Conservation (phyloP, 2,329 filamentous ascomycete species). For the Intubia oerlemansii region DNA sequence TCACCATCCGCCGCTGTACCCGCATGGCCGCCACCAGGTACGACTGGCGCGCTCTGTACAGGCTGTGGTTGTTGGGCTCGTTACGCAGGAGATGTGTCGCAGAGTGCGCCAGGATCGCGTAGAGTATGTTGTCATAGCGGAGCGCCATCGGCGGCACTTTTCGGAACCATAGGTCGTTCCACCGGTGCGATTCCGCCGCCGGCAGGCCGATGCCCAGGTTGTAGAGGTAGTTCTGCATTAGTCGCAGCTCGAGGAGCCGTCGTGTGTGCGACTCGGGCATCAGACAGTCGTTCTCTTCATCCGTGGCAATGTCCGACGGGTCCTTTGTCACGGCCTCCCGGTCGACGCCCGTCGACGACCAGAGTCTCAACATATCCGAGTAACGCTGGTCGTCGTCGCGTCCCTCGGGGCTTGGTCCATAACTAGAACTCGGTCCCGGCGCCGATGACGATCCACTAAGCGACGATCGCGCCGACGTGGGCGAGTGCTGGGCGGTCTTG, state of each 20-base stretch:
- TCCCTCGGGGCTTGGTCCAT: constrained; percentile 1
- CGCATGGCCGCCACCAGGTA: constrained; percentile 11
- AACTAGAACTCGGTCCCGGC: too few species aligned
- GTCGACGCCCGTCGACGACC: too few species aligned
- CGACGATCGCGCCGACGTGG: too few species aligned
- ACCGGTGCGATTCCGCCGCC: constrained; percentile 6
- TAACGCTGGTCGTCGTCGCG: constrained; percentile 2
- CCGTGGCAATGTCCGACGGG: neutral
- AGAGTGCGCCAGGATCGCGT: constrained; percentile 9
- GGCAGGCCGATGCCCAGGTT: constrained; percentile 7
- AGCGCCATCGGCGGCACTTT: constrained; percentile 9
- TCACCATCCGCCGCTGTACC: constrained; percentile 10
- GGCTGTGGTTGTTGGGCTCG: constrained; percentile 6
- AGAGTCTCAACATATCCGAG: constrained; percentile 4
- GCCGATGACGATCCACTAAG: too few species aligned
- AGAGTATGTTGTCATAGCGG: constrained; percentile 10
- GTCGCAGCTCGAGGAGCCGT: constrained; percentile 11
- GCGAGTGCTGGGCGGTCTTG: too few species aligned
- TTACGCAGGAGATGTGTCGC: constrained; percentile 9
- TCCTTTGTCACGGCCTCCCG: neutral
- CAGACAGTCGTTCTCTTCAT: constrained; percentile 2
- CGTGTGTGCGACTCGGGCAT: constrained; percentile 10
- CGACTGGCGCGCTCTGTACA: constrained; percentile 10
- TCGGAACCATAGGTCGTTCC: constrained; percentile 8
- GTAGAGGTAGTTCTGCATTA: constrained; percentile 11